Evolutionary conservation across 768 basidiomycete genomes (phyloP).

Genomic region (Lepiota brunneoincarnata): DNA sequence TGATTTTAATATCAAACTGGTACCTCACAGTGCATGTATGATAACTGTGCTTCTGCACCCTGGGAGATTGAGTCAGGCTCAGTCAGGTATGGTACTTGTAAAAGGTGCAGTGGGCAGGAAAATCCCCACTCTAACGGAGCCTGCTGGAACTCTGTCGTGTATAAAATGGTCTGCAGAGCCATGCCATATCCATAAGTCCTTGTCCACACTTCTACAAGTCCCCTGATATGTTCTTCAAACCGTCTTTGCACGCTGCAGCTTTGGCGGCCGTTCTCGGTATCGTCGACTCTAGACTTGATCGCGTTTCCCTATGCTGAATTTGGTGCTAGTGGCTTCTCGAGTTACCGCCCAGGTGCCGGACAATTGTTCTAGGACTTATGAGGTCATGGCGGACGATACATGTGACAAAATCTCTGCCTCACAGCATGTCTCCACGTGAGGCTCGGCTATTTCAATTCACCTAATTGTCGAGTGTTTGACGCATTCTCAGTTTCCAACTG

Average conservation of each 20-base stretch:
- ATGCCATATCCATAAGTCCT: neutral
- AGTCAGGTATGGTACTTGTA: too few species aligned
- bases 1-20: neutral
- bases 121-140: too few species aligned
- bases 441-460: too few species aligned
- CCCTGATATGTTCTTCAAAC: neutral
- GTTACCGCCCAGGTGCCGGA: neutral
- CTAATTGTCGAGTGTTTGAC: too few species aligned
- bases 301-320: neutral
- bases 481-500: constrained; percentile 50
- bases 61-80: too few species aligned
- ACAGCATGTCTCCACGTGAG: constrained; percentile 47
- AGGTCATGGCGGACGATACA: constrained; percentile 48
- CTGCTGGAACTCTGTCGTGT: too few species aligned
- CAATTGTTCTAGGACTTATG: constrained; percentile 48
- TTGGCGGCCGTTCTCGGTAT: neutral
- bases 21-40: neutral
- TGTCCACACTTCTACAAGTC: neutral
- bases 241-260: neutral
- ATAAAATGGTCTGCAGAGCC: neutral
- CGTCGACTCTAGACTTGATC: neutral
- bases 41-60: neutral
- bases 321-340: neutral
- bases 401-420: constrained; percentile 53
- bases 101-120: too few species aligned